Conservation (phyloP, 805 yeast genomes). For the Kuraishia piskuri region DNA sequence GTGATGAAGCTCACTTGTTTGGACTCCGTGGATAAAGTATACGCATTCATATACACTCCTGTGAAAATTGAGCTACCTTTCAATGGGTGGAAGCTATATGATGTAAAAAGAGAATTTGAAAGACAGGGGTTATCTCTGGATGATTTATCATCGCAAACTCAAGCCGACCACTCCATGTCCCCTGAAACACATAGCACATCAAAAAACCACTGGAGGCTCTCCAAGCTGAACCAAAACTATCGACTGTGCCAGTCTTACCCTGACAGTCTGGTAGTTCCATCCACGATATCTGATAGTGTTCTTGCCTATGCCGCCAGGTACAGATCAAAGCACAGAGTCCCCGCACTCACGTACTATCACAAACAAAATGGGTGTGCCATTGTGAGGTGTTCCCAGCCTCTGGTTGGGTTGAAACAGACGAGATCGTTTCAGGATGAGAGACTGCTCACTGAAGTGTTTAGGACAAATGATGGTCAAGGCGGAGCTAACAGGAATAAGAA, state of each 20-base stretch:
- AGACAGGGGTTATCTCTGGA: constrained; percentile 53
- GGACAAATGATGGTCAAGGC: constrained; percentile 36
- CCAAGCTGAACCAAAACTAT: constrained; percentile 56
- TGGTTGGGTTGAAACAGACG: constrained; percentile 82
- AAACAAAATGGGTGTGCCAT: constrained; percentile 65
- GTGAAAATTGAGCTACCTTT: constrained; percentile 55
- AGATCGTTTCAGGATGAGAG: constrained; percentile 90
- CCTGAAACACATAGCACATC: constrained; percentile 6
- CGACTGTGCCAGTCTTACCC: constrained; percentile 76
- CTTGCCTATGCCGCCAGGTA: constrained; percentile 77
- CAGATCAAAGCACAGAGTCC: constrained; percentile 80
- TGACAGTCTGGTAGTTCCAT: constrained; percentile 55
- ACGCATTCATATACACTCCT: constrained; percentile 78
- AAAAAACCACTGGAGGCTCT: constrained; percentile 51
- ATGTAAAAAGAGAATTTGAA: constrained; percentile 52
- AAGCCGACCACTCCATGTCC: constrained; percentile 3
- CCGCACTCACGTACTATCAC: constrained; percentile 73
- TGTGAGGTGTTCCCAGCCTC: constrained; percentile 86
- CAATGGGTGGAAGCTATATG: constrained; percentile 69
- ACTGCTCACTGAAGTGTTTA: constrained; percentile 64
- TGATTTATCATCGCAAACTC: neutral
- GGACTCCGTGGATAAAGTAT: constrained; percentile 45
- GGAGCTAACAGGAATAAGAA: constrained; percentile 14
- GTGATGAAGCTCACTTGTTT: constrained; percentile 58
- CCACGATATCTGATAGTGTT: constrained; percentile 71